These are phyloP conservation scores for Raddia distichophylla DNA, from an alignment of 176 grass and related monocot species.

Conservation along the genomic window DNA sequence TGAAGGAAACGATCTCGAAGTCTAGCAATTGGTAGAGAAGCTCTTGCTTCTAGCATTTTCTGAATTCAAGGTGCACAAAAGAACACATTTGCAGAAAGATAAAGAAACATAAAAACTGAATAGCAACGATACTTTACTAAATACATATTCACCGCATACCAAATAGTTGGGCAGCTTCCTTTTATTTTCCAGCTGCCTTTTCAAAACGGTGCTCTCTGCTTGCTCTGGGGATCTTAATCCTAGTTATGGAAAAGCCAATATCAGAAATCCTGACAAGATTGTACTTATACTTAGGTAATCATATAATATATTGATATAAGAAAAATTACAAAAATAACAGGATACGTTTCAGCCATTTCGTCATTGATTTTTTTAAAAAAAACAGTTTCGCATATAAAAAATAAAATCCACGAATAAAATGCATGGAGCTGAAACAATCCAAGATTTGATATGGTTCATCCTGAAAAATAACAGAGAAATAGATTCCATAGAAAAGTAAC, in stretches of 20 bases:
- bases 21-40: conserved; percentile 84
- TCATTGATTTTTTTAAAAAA: conserved; percentile 9
- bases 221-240: conserved; percentile 49
- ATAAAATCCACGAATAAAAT: not conserved
- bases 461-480: not conserved
- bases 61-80: conserved; percentile 50
- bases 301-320: too few relatives aligned
- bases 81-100: conserved; percentile 26
- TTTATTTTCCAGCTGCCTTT: conserved; percentile 71
- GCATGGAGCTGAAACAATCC: conserved; percentile 24
- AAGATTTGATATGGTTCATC: conserved; percentile 18
- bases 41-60: conserved; percentile 94
- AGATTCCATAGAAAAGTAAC: conserved; percentile 2
- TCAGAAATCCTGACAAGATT: conserved; percentile 19
- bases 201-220: conserved; percentile 64
- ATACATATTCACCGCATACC: conserved; percentile 51
- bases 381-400: conserved; percentile 18
- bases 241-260: conserved; percentile 39
- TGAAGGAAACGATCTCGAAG: conserved; percentile 73
- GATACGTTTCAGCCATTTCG: conserved; percentile 2
- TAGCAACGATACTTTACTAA: not conserved
- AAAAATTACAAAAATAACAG: conserved; percentile 30
- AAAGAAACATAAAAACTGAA: not conserved
- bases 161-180: conserved; percentile 67
- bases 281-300: conserved; percentile 5